These are phyloP conservation scores for Intubia oerlemansii DNA, from an alignment of 2,329 filamentous ascomycete genomes.

Conservation along the genomic window DNA sequence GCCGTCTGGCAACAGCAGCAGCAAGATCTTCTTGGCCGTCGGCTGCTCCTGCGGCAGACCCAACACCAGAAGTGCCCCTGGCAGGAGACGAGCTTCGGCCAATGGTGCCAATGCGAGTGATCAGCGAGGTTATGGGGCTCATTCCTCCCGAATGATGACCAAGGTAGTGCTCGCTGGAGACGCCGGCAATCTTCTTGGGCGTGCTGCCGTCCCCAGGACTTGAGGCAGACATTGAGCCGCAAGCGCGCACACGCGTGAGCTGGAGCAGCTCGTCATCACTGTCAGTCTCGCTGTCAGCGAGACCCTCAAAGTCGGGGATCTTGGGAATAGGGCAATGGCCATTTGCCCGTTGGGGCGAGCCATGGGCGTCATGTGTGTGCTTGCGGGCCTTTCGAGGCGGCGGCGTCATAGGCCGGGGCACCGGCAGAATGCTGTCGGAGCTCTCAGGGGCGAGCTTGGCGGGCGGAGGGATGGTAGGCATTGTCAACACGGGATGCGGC, in stretches of 20 bases:
- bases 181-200: not conserved
- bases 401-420: not conserved
- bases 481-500: not conserved
- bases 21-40: conserved; percentile 27
- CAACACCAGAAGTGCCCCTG: no score
- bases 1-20: conserved; percentile 22
- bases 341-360: not conserved
- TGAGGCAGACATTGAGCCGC: not conserved
- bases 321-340: conserved; percentile 2
- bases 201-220: conserved; percentile 1
- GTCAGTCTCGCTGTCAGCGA: conserved; percentile 18
- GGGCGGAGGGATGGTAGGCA: conserved; percentile 2
- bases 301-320: conserved; percentile 6
- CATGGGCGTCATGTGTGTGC: not conserved
- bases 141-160: no score
- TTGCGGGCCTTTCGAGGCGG: not conserved
- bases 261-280: conserved; percentile 16
- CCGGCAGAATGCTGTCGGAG: not conserved
- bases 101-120: conserved; percentile 24
- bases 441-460: not conserved
- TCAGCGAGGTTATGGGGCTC: conserved; percentile 19
- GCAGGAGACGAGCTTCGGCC: conserved; percentile 19
- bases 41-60: conserved; percentile 19
- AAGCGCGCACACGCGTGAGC: not conserved
- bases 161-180: not conserved